Evolutionary conservation across 2,329 filamentous ascomycete genomes (phyloP), one percentile per base, ranked within the genome.

Genomic region (Aspergillus neoniger): DNA sequence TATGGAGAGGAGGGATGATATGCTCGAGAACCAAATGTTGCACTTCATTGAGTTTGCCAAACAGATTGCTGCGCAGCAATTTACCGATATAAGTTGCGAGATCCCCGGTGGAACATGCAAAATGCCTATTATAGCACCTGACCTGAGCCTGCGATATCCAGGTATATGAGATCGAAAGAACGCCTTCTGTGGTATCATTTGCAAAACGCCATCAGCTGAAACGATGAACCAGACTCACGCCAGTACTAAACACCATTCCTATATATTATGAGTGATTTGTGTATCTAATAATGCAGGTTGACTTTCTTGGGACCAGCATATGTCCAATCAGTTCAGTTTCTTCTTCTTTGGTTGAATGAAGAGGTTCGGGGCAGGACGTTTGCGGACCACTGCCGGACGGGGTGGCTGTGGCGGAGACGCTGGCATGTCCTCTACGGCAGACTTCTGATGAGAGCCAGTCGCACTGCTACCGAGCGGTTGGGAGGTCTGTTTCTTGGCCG

Each of bases 291-390:
- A 53, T 38, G 36, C 32, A 53, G 7, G 7, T 19, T 19, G 41
- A 32, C 15, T 19, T 17, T 17, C 19, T 30, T 25, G 17, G 19
- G 28, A 38, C 2, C 36, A 28, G 25, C 7, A 23, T 28, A 30
- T 52, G 43, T 19, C 25, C 17, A 15, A 28, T 68, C 61, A 72
- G n/a, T 59, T 61, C 14, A 68, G 44, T 21, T 65, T 71, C 44
- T 63, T 70, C 36, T 68, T 70, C 60, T 74, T 76, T 2, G 72
- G 70, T 41, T 67, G 71, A 36, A 75, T 70, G 55, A 76, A 73
- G 3, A 72, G 62, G 58, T 67, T 74, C 5, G 72, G 71, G 19
- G 68, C 62, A 5, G 72, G 69, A 47, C 73, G 64, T 61, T 74
- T 75, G 28, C 71, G 70, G 38, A 72, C 62, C 2, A 69, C 43